Evolutionary conservation across 129 eudicot genomes (phyloP).

Genomic region (Flaveria linearis): DNA sequence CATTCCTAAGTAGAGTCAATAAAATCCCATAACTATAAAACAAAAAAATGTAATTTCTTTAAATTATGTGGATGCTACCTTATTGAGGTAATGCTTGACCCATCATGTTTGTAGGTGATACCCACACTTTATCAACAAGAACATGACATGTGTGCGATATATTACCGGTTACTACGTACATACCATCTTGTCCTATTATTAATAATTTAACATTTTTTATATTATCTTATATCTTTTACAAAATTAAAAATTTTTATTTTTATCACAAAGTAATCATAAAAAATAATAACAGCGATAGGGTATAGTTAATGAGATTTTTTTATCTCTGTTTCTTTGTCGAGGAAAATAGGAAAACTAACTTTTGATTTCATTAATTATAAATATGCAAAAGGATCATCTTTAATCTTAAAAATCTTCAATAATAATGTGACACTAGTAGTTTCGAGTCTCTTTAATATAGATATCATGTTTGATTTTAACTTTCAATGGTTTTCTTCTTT

Average conservation of each 20-base stretch:
- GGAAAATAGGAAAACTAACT: no score
- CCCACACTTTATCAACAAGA: slow-evolving; percentile 38
- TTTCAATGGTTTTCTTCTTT: no score
- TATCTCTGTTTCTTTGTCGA: no score
- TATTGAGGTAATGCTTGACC: slow-evolving; percentile 55
- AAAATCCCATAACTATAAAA: no score
- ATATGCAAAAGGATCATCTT: no score
- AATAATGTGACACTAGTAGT: no score
- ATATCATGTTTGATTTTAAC: no score
- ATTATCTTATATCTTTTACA: not conserved
- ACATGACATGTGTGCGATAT: slow-evolving; percentile 41
- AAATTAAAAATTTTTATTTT: not conserved
- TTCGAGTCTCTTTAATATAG: no score
- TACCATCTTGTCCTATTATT: slow-evolving; percentile 24
- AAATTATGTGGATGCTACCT: slow-evolving; percentile 47
- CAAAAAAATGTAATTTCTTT: not conserved
- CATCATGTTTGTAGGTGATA: slow-evolving; percentile 65
- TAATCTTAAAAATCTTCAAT: no score
- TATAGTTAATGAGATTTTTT: not conserved
- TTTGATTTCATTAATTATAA: no score
- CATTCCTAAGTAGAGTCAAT: no score
- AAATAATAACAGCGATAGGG: not conserved
- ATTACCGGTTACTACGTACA: slow-evolving; percentile 22
- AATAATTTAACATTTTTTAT: not conserved
- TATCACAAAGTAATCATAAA: not conserved